These are phyloP conservation scores for Sarocladium strictum DNA, from an alignment of 2,329 filamentous ascomycete genomes.

Conservation along the genomic window DNA sequence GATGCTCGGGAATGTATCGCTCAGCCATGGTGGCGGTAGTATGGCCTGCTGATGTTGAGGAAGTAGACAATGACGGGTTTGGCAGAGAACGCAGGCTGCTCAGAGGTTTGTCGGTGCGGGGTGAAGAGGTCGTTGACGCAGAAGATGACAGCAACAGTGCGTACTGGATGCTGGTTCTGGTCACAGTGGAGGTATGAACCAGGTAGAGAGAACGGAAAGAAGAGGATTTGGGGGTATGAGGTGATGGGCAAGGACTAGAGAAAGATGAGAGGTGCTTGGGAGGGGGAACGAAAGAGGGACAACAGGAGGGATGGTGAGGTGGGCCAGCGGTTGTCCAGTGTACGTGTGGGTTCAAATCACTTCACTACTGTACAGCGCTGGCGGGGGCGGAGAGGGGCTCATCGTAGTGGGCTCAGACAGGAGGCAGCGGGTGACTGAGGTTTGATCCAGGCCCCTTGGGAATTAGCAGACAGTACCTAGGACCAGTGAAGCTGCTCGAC, in stretches of 20 bases:
- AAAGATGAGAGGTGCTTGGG: neutral
- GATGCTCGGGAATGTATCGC: conserved; percentile 98
- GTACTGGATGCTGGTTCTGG: neutral
- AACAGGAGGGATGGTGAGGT: neutral
- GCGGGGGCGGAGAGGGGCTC: neutral
- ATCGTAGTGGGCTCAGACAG: neutral
- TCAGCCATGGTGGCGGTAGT: conserved; percentile 73
- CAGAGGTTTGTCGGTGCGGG: neutral
- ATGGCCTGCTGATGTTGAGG: conserved; percentile 16
- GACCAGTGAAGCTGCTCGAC: too few species aligned
- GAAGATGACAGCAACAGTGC: neutral
- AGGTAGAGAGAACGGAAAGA: conserved; percentile 12
- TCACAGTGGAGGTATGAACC: conserved; percentile 9
- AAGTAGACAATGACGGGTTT: conserved; percentile 15
- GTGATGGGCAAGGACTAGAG: conserved; percentile 6
- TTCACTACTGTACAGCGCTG: neutral
- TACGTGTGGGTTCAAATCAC: neutral
- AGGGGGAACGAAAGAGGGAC: conserved; percentile 1
- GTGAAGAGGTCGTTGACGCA: neutral
- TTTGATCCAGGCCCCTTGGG: too few species aligned
- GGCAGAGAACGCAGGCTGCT: neutral
- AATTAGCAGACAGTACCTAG: too few species aligned
- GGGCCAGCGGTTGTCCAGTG: conserved; percentile 7
- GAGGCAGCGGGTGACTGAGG: neutral
- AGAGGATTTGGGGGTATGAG: conserved; percentile 10